Conservation (phyloP, 495 filamentous ascomycete species). For the Aspergillus heteromorphus region DNA sequence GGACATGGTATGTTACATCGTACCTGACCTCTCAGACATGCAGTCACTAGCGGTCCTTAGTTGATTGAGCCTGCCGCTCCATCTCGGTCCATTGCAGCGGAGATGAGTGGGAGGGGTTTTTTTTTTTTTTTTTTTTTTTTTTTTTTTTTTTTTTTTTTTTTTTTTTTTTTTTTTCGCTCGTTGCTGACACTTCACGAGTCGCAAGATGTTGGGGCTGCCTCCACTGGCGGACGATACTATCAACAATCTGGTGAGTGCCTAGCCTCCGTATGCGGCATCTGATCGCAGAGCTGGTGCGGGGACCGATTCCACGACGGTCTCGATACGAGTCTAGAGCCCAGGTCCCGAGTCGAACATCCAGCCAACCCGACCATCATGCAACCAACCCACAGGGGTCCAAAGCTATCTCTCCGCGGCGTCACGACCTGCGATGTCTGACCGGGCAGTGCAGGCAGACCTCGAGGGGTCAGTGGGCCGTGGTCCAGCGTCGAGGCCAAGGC, state of each 20-base stretch:
- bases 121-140: too few relatives aligned
- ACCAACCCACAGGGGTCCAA: not conserved
- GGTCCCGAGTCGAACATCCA: not conserved
- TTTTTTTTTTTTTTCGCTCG: too few relatives aligned
- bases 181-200: not conserved
- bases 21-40: not conserved
- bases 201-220: not conserved
- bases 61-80: not conserved
- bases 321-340: not conserved
- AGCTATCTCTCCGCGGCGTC: not conserved
- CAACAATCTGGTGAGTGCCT: not conserved
- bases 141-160: too few relatives aligned
- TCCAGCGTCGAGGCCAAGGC: not conserved
- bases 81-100: not conserved
- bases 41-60: not conserved
- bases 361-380: not conserved
- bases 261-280: not conserved
- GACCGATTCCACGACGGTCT: not conserved
- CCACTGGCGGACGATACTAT: not conserved
- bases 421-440: not conserved
- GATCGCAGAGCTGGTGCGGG: not conserved
- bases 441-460: not conserved
- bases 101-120: not conserved
- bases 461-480: not conserved
- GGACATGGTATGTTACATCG: slow-evolving; percentile 3